A percentile compares a stretch with the other conserved stretches of the same genome.
These are phyloP conservation scores for Kwoniella botswanensis DNA, from an alignment of 768 basidiomycete species.

Conservation along the genomic window DNA sequence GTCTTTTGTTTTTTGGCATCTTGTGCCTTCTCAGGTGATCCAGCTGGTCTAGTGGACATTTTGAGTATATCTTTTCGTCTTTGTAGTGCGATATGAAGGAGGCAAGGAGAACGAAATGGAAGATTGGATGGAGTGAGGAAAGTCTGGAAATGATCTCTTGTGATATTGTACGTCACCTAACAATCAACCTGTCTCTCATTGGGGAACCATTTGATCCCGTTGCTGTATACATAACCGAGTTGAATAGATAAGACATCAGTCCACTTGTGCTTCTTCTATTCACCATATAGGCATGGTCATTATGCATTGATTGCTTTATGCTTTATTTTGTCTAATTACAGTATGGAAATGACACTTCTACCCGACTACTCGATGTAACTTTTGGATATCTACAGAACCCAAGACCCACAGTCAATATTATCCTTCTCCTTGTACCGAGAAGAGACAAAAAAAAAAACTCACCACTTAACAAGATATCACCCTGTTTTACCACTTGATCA, in stretches of 20 bases:
- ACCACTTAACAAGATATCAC: slow-evolving; percentile 83
- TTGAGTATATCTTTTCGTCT: not conserved
- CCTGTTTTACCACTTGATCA: slow-evolving; percentile 89
- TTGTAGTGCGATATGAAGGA: not conserved
- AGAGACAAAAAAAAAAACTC: slow-evolving; percentile 18
- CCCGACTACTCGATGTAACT: slow-evolving; percentile 36
- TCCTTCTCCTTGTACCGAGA: not conserved
- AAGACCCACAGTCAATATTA: not conserved
- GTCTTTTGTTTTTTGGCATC: slow-evolving; percentile 57
- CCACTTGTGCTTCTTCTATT: not conserved
- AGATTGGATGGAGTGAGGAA: not conserved
- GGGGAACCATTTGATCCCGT: slow-evolving; percentile 20
- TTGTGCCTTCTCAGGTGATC: slow-evolving; percentile 36
- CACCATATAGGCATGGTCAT: not conserved
- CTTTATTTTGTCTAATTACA: not conserved
- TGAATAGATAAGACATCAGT: not conserved
- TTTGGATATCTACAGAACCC: slow-evolving; percentile 27
- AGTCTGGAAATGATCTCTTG: not conserved
- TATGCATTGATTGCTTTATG: not conserved
- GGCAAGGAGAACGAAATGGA: not conserved
- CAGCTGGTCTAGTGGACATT: slow-evolving; percentile 35
- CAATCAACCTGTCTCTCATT: not conserved
- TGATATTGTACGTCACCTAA: not conserved
- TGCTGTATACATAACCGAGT: not conserved
- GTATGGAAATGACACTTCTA: slow-evolving; percentile 7